These are phyloP conservation scores for Gnomoniopsis sp. DNA, from an alignment of 2,329 filamentous ascomycete genomes.

Conservation along the genomic window DNA sequence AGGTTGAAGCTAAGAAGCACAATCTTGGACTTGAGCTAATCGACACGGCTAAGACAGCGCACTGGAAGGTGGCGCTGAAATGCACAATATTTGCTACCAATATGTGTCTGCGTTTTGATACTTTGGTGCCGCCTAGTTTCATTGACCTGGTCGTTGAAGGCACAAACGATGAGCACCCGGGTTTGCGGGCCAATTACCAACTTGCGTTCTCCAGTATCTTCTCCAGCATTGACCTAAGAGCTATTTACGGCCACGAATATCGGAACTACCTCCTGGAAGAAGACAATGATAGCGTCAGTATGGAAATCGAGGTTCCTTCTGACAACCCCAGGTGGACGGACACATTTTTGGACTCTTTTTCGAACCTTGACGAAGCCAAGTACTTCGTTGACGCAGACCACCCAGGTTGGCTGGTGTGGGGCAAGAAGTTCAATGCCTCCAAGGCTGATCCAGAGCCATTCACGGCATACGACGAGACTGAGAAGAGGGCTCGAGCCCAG, in stretches of 20 bases:
- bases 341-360: slow-evolving; percentile 74
- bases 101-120: slow-evolving; percentile 87
- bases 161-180: slow-evolving; percentile 86
- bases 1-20: slow-evolving; percentile 81
- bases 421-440: slow-evolving; percentile 78
- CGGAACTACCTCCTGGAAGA: slow-evolving; percentile 80
- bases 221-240: slow-evolving; percentile 81
- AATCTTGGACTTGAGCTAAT: slow-evolving; percentile 79
- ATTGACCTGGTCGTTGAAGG: slow-evolving; percentile 79
- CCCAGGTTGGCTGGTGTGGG: slow-evolving; percentile 96
- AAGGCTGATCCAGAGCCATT: slow-evolving; percentile 67
- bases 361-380: slow-evolving; percentile 64
- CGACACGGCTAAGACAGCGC: slow-evolving; percentile 70
- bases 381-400: slow-evolving; percentile 92
- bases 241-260: slow-evolving; percentile 82
- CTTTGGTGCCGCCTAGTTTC: slow-evolving; percentile 75
- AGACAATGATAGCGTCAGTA: slow-evolving; percentile 72
- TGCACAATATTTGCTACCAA: slow-evolving; percentile 90
- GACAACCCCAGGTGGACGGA: slow-evolving; percentile 76
- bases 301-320: slow-evolving; percentile 69
- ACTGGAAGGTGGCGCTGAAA: slow-evolving; percentile 94
- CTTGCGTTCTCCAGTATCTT: slow-evolving; percentile 75
- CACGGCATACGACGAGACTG: slow-evolving; percentile 73
- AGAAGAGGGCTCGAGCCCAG: slow-evolving; percentile 68
- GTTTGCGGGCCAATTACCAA: slow-evolving; percentile 75